A percentile compares a stretch with the other conserved stretches of the same genome.
Conservation (phyloP, 1,284 basidiomycete genomes). For the Chondrostereum purpureum region DNA sequence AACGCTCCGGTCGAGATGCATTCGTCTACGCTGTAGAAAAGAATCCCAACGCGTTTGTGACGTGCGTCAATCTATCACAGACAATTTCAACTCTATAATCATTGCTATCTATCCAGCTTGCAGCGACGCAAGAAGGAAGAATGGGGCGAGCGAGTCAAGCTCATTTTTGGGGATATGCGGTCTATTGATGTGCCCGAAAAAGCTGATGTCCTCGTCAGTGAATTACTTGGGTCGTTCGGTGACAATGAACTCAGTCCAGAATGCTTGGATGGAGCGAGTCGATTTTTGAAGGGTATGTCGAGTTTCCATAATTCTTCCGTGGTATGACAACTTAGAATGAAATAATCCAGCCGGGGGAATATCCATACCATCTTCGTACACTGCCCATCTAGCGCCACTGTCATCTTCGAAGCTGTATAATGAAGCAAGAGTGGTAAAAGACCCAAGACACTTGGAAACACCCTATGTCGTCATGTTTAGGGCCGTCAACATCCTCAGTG, state of each 20-base stretch:
- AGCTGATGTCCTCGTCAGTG: constrained; percentile 93
- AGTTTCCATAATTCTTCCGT: no score
- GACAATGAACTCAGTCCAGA: constrained; percentile 99
- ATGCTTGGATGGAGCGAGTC: constrained; percentile 91
- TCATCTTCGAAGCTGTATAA: constrained; percentile 90
- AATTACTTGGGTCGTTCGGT: constrained; percentile 94
- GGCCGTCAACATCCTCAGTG: constrained; percentile 83
- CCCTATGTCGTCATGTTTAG: constrained; percentile 99
- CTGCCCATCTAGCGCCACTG: constrained; percentile 88
- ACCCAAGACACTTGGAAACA: constrained; percentile 73
- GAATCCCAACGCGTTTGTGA: constrained; percentile 90
- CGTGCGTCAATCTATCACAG: constrained; percentile 45
- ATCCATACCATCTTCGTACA: constrained; percentile 95
- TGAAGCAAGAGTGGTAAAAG: constrained; percentile 62
- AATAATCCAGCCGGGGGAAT: constrained; percentile 83
- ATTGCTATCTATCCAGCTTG: constrained; percentile 42
- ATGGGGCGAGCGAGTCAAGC: constrained; percentile 78
- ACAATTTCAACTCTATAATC: constrained; percentile 7
- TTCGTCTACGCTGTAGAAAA: constrained; percentile 91
- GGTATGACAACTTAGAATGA: no score
- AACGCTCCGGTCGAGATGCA: constrained; percentile 60
- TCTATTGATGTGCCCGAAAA: constrained; percentile 72
- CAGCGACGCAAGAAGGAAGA: constrained; percentile 76
- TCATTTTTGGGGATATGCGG: constrained; percentile 95
- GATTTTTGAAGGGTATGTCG: constrained; percentile 79